Base-by-base conservation (phyloP, 2,329 filamentous ascomycete species). In the Trichoderma atroviride region DNA sequence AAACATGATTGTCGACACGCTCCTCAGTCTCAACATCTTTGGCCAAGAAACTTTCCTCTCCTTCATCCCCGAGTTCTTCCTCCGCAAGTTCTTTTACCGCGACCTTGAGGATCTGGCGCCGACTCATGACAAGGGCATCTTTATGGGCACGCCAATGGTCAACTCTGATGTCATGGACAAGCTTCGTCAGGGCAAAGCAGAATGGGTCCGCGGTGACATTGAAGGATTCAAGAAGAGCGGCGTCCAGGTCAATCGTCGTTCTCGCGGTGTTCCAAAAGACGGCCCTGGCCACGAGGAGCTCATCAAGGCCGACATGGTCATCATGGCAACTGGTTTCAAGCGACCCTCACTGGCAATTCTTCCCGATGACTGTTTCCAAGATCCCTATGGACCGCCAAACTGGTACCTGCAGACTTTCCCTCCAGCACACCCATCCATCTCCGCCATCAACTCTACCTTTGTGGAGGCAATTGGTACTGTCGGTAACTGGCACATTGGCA, bases 391-490 rank as follows among this genome's bases (percentile, higher is more conserved):
- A 0, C 91, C 93, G 1, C 93, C 93, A 0, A 94, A 93, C 78
- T 96, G 93, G 93, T 96, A 96, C 74, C 85, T 96, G 0, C 93
- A 96, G 78, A 92, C 91, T 0, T 96, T 96, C 80, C 93, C 93
- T 5, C 91, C 93, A 0, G 79, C 83, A 4, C 90, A 94, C 73
- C 87, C 90, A 0, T 90, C 88, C 40, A 85, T 96, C 59, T 93
- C 90, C 72, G 90, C 90, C 72, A 94, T 93, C 80, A 96, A 97
- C 80, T 86, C 91, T 82, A 96, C 92, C 0, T 96, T 94, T 73
- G 83, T 94, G 68, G 89, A 91, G 66, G 92, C 89, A 4, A 94
- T 96, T 69, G 92, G 92, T 0, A 91, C 91, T 0, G 92, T 96
- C 1, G 91, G 93, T 0, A 94, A 96, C 78, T 95, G 92, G 86